A percentile compares a stretch with the other conserved stretches of the same genome.
phyloP scores from a whole-genome alignment of 1,139 yeast species.

The Magnusiomyces tetraspermus region DNA sequence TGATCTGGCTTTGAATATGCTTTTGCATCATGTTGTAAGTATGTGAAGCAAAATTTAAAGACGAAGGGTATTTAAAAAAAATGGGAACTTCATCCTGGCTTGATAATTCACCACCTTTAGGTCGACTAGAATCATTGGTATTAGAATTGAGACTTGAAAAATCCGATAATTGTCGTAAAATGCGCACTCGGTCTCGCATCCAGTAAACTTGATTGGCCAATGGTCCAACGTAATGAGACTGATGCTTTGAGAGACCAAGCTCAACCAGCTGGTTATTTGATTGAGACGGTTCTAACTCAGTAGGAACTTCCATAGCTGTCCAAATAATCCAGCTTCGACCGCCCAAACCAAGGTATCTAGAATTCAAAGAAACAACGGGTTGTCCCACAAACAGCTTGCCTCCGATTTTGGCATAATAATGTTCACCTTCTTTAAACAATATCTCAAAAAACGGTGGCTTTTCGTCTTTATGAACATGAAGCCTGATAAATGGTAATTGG shows the following conservation, averaged over 20 bases:
- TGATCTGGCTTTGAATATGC: background rate
- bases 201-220: background rate
- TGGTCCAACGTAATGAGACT: background rate
- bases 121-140: no score
- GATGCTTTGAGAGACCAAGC: background rate
- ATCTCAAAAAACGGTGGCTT: background rate
- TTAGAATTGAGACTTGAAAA: background rate
- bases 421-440: background rate
- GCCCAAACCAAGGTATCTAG: background rate
- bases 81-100: no score
- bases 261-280: no score
- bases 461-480: background rate
- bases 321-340: conserved; percentile 2
- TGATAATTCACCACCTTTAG: no score
- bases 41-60: background rate
- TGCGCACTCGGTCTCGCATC: background rate
- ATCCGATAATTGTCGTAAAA: background rate
- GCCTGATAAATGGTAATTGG: background rate
- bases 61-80: no score
- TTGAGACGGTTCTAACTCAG: no score
- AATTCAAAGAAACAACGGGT: background rate
- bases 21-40: background rate
- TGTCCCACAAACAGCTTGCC: background rate
- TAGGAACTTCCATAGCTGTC: background rate
- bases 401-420: background rate